Percentiles rank a stretch among this genome's conserved stretches.
Evolutionary conservation across 2,329 filamentous ascomycete species (phyloP).

Genomic region (Teratosphaeria zuluensis): DNA sequence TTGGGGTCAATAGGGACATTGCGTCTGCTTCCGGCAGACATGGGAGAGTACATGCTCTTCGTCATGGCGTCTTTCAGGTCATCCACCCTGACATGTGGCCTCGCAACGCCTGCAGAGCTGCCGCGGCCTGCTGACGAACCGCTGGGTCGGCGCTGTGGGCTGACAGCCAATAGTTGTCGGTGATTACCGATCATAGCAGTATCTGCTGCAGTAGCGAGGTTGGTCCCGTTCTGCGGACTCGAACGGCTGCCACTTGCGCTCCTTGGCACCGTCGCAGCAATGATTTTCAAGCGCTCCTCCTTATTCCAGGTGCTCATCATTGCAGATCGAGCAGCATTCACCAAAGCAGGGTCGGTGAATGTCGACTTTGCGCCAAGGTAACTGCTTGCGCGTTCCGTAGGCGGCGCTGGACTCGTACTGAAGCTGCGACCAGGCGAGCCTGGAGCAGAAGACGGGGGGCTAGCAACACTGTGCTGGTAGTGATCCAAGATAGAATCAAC

Average conservation of each 20-base stretch:
- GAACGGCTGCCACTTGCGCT: slow-evolving; percentile 67
- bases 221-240: slow-evolving; percentile 26
- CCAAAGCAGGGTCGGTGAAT: slow-evolving; percentile 1
- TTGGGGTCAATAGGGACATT: slow-evolving; percentile 27
- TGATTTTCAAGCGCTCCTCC: slow-evolving; percentile 58
- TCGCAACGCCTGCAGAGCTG: slow-evolving; percentile 32
- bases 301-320: slow-evolving; percentile 70
- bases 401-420: slow-evolving; percentile 42
- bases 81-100: slow-evolving; percentile 33
- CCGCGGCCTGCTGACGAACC: slow-evolving; percentile 34
- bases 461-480: slow-evolving; percentile 54
- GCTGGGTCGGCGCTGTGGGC: slow-evolving; percentile 20
- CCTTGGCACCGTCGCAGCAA: slow-evolving; percentile 52
- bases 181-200: slow-evolving; percentile 11
- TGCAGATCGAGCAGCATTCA: slow-evolving; percentile 8
- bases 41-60: slow-evolving; percentile 14
- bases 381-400: slow-evolving; percentile 25
- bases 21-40: not conserved
- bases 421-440: slow-evolving; percentile 58
- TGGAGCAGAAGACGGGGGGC: slow-evolving; percentile 60
- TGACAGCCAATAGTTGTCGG: slow-evolving; percentile 13
- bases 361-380: slow-evolving; percentile 12
- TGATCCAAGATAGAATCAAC: slow-evolving; percentile 64
- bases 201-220: slow-evolving; percentile 1
- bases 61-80: slow-evolving; percentile 39